Evolutionary conservation across 805 yeast species (phyloP), one percentile per base, ranked within the genome.

Genomic region (Metschnikowia matae): DNA sequence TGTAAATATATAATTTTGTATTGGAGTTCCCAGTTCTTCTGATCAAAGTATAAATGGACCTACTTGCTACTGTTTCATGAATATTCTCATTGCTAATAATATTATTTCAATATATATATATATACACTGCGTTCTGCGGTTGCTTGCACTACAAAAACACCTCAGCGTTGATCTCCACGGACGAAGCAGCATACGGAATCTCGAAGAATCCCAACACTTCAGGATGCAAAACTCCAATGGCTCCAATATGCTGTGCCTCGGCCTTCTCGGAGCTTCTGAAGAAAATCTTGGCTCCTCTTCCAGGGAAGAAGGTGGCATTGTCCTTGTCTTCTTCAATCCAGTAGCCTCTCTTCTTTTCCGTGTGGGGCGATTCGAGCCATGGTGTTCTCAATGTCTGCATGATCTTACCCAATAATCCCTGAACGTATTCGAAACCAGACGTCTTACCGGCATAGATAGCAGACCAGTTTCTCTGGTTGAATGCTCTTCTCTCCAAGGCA

Each of bases 381-480:
- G 82, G 81, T 35, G 95, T 83, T 78, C 97, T 87, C 75, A 94
- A 80, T 63, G 97, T 92, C 74, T 90, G 92, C 97, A 94, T 91
- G 56, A 95, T 75, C 63, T 96, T 88, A 60, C 96, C 97, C 54
- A 94, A 78, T 59, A 94, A 77, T 60, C 99, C 99, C 74, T 94
- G 99, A 47, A 89, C 89, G 56, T 77, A 78, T 73, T 94, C 99
- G 64, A 94, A 94, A 52, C 97, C 97, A 15, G 97, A 88, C 15
- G 91, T 83, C 71, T 91, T 92, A 63, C 98, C 98, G 21, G 92
- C 97, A 59, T 82, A 89, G 40, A 92, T 80, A 32, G 98, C 98
- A 62, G 87, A 85, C 91, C 97, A 94, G 66, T 88, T 86, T 70
- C 98, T 87, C 77, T 88, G 89, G 71, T 94, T 94, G 69, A 74